Conservation (phyloP, 345 rosid species). For the Salix exigua region DNA sequence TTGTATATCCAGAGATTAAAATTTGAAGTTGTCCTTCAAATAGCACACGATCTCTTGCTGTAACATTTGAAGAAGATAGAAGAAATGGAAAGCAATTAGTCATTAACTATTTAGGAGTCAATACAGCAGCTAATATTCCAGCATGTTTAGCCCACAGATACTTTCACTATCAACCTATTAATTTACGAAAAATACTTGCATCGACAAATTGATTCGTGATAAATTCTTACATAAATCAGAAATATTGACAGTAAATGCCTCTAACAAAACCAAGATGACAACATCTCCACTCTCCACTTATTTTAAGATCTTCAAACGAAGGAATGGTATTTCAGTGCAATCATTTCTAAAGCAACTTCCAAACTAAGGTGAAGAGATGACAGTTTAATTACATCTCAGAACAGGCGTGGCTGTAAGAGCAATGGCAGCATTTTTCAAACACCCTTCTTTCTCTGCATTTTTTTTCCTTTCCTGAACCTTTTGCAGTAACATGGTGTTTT, state of each 20-base stretch:
- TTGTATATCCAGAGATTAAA: slow-evolving; percentile 28
- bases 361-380: not conserved
- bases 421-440: not conserved
- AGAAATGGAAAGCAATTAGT: not conserved
- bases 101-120: not conserved
- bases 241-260: not conserved
- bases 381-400: not conserved
- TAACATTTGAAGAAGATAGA: slow-evolving; percentile 17
- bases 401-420: not conserved
- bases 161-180: not conserved
- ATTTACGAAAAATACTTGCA: not conserved
- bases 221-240: not conserved
- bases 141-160: not conserved
- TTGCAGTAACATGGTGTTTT: not conserved
- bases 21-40: slow-evolving; percentile 69
- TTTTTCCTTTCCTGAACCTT: not conserved
- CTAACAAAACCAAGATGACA: not conserved
- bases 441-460: not conserved
- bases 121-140: not conserved
- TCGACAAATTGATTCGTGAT: not conserved
- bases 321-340: no score
- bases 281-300: not conserved
- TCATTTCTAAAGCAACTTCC: not conserved
- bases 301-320: no score
- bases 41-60: slow-evolving; percentile 82